A percentile compares a stretch with the other conserved stretches of the same genome.
These are phyloP conservation scores for Waltergamsia citrina DNA, from an alignment of 2,329 filamentous ascomycete species.

Conservation along the genomic window DNA sequence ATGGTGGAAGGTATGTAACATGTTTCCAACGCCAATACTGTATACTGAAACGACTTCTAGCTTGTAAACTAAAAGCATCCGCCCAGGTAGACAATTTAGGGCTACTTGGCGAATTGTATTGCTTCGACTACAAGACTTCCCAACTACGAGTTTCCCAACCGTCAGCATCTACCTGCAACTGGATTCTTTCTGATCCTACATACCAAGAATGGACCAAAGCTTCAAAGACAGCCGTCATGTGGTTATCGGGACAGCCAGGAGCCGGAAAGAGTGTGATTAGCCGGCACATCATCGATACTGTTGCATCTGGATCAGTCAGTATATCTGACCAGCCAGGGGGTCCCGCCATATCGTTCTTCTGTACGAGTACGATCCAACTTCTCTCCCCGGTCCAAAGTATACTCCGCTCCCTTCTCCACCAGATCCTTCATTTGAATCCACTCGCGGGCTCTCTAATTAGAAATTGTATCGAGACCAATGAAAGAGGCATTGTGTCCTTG, in stretches of 20 bases:
- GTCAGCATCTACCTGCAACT: neutral
- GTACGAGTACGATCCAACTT: neutral
- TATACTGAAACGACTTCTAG: neutral
- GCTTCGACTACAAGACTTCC: neutral
- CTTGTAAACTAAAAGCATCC: neutral
- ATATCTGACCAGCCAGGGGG: no score
- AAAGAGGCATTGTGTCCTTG: neutral
- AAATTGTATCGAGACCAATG: neutral
- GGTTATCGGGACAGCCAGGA: neutral
- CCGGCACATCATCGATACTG: neutral
- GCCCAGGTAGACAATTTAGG: neutral
- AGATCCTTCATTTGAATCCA: neutral
- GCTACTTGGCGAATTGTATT: neutral
- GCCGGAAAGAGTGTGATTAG: neutral
- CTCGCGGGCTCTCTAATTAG: neutral
- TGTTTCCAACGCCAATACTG: neutral
- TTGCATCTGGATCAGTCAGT: neutral
- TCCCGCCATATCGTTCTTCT: no score
- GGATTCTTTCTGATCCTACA: neutral
- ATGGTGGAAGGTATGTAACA: neutral
- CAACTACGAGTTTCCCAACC: neutral
- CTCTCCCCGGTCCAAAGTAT: neutral
- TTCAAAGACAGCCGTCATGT: neutral
- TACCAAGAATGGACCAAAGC: neutral
- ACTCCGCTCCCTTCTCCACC: neutral